phyloP scores from a whole-genome alignment of 495 filamentous ascomycete species.

The Aspergillus ostianus region DNA sequence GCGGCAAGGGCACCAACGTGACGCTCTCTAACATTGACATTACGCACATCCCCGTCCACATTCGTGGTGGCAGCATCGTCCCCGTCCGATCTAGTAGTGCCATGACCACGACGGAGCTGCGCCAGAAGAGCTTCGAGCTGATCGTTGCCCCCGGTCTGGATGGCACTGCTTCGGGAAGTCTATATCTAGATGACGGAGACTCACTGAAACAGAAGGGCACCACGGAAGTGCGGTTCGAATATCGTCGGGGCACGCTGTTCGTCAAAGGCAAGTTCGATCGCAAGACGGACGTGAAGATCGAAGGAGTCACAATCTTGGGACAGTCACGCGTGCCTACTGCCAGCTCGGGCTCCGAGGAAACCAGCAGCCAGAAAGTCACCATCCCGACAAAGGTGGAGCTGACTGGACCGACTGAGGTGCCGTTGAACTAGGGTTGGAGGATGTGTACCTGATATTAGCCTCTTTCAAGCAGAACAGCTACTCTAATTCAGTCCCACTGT shows the following conservation, averaged over 20 bases:
- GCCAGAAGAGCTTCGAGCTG: conserved; percentile 66
- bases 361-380: conserved; percentile 20
- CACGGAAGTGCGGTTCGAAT: conserved; percentile 54
- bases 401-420: conserved; percentile 24
- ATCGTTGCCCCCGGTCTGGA: conserved; percentile 59
- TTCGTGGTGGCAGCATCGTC: conserved; percentile 68
- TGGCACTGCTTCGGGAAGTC: conserved; percentile 46
- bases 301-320: conserved; percentile 56
- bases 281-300: conserved; percentile 46
- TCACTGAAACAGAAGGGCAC: conserved; percentile 50
- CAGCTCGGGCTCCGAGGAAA: conserved; percentile 3
- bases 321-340: conserved; percentile 12
- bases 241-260: conserved; percentile 45
- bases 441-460: background rate
- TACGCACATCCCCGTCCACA: conserved; percentile 70
- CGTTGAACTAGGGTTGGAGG: conserved; percentile 11
- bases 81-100: conserved; percentile 60
- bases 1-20: conserved; percentile 52
- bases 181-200: conserved; percentile 64
- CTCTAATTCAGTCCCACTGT: background rate
- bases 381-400: conserved; percentile 26
- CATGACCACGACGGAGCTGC: conserved; percentile 68
- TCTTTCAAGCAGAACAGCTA: background rate
- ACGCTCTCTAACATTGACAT: conserved; percentile 54
- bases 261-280: conserved; percentile 56